Evolutionary conservation across 441 rosid genomes (phyloP), one percentile per base, ranked within the genome.

Genomic region (Flueggea neowawraea): DNA sequence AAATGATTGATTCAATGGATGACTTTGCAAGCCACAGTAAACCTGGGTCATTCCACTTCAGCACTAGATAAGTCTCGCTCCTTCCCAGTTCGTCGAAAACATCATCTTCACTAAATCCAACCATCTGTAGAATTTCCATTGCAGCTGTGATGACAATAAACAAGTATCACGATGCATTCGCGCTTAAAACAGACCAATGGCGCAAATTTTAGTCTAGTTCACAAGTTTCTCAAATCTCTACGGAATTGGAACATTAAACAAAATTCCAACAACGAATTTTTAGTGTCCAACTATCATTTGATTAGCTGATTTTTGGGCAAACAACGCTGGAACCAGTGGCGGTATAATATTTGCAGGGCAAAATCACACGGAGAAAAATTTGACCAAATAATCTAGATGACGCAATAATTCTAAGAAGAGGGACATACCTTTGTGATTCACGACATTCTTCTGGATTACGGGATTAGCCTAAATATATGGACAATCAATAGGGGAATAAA

Each of bases 21-120:
- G 98, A 83, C 69, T 88, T 91, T 31, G 90, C 97, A 56, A 95
- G 93, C 99, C 98, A 95, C 82, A 91, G 68, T 55, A 95, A 75
- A 44, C 97, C 98, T 12, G 86, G 96, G 73, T 95, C 98, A 51
- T 95, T 90, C 53, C 98, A 75, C 83, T 85, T 90, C 83, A 95
- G 52, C 55, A 87, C 91, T 58, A 95, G 59, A 59, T 80, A 95
- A 57, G 84, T 61, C 68, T 91, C 95, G 12, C 68, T 64, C 47
- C 66, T 74, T 41, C 96, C 94, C 6, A 61, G 69, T 22, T 71
- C 82, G 60, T 84, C 86, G 2, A 48, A 68, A 22, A 73, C 65
- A 57, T 64, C 79, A 61, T 90, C 97, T 52, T 95, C 97, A 10
- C 52, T 72, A 75, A 95, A 95, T 58, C 99, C 99, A 71, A 87